These are phyloP conservation scores for Xylariaceae sp. DNA, from an alignment of 2,329 filamentous ascomycete species.

Conservation along the genomic window DNA sequence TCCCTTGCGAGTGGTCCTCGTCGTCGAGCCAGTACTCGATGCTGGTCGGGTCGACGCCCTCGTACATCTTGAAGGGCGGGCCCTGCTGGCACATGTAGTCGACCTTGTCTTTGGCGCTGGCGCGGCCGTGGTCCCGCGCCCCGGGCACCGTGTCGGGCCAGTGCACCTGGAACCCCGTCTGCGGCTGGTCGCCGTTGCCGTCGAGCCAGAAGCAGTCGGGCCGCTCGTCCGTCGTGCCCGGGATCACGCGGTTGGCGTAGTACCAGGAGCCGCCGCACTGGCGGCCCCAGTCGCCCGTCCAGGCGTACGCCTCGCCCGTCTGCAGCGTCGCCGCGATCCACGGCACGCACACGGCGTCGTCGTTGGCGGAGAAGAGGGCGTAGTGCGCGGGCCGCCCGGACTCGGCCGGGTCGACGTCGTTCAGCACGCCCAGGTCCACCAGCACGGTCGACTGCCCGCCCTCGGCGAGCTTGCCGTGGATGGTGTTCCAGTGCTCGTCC, in stretches of 20 bases:
- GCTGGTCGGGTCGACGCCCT: slow-evolving; percentile 9
- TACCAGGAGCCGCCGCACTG: slow-evolving; percentile 19
- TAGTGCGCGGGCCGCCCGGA: slow-evolving; percentile 16
- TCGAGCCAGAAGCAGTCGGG: slow-evolving; percentile 20
- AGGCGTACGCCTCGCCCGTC: slow-evolving; percentile 13
- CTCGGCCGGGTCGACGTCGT: slow-evolving; percentile 10
- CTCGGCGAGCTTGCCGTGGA: slow-evolving; percentile 12
- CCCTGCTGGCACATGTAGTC: slow-evolving; percentile 13
- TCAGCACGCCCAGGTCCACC: too few species aligned
- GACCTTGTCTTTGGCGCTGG: slow-evolving; percentile 6
- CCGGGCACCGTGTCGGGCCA: slow-evolving; percentile 17
- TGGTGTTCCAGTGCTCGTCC: too few species aligned
- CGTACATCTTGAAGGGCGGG: slow-evolving; percentile 14
- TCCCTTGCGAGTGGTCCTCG: slow-evolving; percentile 3
- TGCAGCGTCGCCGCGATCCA: slow-evolving; percentile 12
- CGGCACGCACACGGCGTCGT: slow-evolving; percentile 19
- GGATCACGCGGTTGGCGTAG: slow-evolving; percentile 15
- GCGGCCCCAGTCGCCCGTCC: slow-evolving; percentile 19
- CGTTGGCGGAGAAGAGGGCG: slow-evolving; percentile 20
- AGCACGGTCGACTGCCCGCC: too few species aligned
- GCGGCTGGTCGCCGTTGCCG: slow-evolving; percentile 15
- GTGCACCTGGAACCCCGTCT: slow-evolving; percentile 24
- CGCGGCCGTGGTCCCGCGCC: slow-evolving; percentile 1
- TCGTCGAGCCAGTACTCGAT: slow-evolving; percentile 9
- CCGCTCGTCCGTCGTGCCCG: slow-evolving; percentile 4